Conservation (phyloP, 805 yeast genomes). For the Pichia nakasei region DNA sequence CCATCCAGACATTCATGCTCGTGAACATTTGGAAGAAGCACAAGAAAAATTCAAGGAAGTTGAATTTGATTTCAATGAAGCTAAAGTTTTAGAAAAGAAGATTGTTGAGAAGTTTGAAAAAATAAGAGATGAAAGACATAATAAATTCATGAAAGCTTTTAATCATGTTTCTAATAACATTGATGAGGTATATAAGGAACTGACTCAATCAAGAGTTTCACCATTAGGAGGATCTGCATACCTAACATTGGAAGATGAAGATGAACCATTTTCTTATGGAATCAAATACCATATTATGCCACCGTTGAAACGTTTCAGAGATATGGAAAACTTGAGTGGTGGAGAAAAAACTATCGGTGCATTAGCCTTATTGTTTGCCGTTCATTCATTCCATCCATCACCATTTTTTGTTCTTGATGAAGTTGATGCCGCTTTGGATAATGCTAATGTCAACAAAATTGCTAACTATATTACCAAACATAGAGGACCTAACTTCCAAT, state of each 20-base stretch:
- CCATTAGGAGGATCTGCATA: conserved; percentile 93
- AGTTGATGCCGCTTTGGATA: conserved; percentile 96
- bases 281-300: conserved; percentile 92
- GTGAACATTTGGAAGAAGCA: conserved; percentile 65
- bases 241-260: conserved; percentile 77
- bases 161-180: conserved; percentile 66
- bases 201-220: conserved; percentile 62
- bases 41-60: conserved; percentile 49
- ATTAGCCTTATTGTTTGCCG: conserved; percentile 80
- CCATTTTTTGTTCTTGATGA: conserved; percentile 96
- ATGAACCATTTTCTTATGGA: conserved; percentile 80
- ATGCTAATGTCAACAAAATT: conserved; percentile 74
- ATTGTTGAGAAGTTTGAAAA: conserved; percentile 48
- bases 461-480: conserved; percentile 77
- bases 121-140: conserved; percentile 51
- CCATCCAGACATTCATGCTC: conserved; percentile 78
- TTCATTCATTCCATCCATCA: conserved; percentile 84
- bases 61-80: conserved; percentile 54
- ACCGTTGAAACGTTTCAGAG: conserved; percentile 86
- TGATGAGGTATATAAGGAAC: conserved; percentile 73
- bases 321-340: conserved; percentile 87
- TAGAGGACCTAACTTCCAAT: conserved; percentile 74
- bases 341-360: conserved; percentile 98
- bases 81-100: conserved; percentile 52
- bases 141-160: conserved; percentile 62